Evolutionary conservation across 169 alveolate genomes (phyloP).

Genomic region (Amoebophrya sp.): DNA sequence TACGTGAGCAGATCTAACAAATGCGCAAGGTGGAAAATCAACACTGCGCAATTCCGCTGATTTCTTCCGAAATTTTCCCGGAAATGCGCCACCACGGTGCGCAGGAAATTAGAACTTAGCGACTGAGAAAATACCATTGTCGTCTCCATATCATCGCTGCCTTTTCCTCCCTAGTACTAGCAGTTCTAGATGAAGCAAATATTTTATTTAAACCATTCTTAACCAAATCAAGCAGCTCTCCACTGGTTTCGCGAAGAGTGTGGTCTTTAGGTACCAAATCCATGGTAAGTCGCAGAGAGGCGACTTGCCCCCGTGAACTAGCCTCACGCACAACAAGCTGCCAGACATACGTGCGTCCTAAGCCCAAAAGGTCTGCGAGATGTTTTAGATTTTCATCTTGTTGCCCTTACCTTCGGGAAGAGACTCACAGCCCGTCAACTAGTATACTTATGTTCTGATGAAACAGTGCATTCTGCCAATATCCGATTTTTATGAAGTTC

Average conservation of each 20-base stretch:
- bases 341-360: background rate
- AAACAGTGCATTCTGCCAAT: too few species aligned
- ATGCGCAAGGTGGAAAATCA: background rate
- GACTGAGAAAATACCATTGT: too few species aligned
- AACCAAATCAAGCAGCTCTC: background rate
- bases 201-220: too few species aligned
- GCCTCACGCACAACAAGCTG: background rate
- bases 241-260: background rate
- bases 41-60: background rate
- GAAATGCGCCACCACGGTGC: background rate
- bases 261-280: background rate
- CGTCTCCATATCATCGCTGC: too few species aligned
- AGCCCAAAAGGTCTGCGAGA: background rate
- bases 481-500: too few species aligned
- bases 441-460: too few species aligned
- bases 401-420: too few species aligned
- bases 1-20: background rate
- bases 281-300: background rate
- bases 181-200: too few species aligned
- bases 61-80: background rate
- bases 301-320: background rate
- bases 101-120: too few species aligned
- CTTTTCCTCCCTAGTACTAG: too few species aligned
- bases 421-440: too few species aligned
- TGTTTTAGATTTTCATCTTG: too few species aligned